Conservation (phyloP, 352 stramenopile genomes). For the Globisporangium camurandrum region DNA sequence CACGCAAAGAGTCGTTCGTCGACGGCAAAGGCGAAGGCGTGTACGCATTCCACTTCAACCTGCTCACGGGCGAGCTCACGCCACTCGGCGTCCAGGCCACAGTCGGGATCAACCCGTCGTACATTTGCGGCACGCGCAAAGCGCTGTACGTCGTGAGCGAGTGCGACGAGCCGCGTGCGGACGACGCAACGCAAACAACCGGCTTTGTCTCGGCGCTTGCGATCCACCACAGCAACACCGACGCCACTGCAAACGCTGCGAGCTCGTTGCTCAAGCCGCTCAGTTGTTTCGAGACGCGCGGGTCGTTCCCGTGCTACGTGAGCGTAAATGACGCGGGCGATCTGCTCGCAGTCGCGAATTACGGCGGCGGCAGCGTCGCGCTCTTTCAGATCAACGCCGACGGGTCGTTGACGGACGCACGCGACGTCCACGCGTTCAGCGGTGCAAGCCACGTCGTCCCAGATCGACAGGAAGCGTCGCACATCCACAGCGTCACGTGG, state of each 20-base stretch:
- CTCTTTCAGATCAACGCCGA: conserved; percentile 50
- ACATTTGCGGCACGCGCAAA: conserved; percentile 31
- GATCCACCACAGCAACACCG: conserved; percentile 30
- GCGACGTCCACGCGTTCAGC: conserved; percentile 37
- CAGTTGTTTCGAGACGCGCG: conserved; percentile 44
- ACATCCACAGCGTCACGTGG: conserved; percentile 77
- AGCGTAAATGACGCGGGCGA: conserved; percentile 31
- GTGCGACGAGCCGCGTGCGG: conserved; percentile 31
- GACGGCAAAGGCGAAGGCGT: conserved; percentile 72
- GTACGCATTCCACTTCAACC: conserved; percentile 53
- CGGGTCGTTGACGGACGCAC: conserved; percentile 34
- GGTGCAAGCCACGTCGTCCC: conserved; percentile 37
- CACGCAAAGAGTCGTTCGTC: conserved; percentile 68
- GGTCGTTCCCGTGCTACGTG: conserved; percentile 57
- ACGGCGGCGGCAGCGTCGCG: conserved; percentile 52
- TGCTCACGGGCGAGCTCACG: conserved; percentile 34
- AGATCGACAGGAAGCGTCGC: conserved; percentile 62
- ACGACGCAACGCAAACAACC: conserved; percentile 25
- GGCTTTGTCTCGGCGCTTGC: conserved; percentile 52
- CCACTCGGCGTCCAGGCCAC: conserved; percentile 36
- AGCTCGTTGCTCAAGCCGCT: conserved; percentile 33
- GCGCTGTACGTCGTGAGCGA: conserved; percentile 71
- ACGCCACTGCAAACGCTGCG: too few species aligned
- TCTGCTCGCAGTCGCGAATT: conserved; percentile 71
- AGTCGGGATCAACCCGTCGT: conserved; percentile 67